A percentile compares a stretch with the other conserved stretches of the same genome.
Evolutionary conservation across 805 yeast species (phyloP).

Genomic region (Lachancea thermotolerans): DNA sequence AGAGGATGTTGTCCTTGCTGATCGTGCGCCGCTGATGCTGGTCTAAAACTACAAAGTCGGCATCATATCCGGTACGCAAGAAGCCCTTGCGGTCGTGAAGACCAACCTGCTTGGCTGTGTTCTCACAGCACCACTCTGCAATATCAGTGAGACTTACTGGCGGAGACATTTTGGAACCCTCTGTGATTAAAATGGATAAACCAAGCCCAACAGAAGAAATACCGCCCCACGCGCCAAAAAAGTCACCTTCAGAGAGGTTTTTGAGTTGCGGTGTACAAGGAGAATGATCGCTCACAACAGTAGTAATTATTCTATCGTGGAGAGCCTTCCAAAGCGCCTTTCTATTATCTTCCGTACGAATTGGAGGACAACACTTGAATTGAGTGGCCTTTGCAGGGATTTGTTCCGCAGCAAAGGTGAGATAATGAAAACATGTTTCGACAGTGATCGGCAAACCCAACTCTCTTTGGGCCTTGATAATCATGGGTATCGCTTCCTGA

Average conservation of each 20-base stretch:
- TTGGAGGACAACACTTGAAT: conserved; percentile 94
- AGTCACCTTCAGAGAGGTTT: conserved; percentile 76
- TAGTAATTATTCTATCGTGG: conserved; percentile 53
- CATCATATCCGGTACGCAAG: conserved; percentile 71
- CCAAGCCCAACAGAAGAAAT: conserved; percentile 91
- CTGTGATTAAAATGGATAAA: conserved; percentile 72
- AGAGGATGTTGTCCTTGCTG: conserved; percentile 50
- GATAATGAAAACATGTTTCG: conserved; percentile 92
- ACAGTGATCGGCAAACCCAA: conserved; percentile 61
- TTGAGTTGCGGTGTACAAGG: conserved; percentile 93
- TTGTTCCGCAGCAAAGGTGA: conserved; percentile 68
- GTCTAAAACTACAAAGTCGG: conserved; percentile 82
- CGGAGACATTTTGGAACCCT: conserved; percentile 46
- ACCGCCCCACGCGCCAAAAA: conserved; percentile 95
- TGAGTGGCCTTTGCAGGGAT: conserved; percentile 75
- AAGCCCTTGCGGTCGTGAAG: conserved; percentile 64
- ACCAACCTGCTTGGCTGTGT: conserved; percentile 85
- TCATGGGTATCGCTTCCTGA: conserved; percentile 69
- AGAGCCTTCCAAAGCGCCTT: conserved; percentile 73
- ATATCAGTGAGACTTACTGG: conserved; percentile 55
- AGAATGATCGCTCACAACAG: conserved; percentile 92
- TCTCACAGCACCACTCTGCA: conserved; percentile 70
- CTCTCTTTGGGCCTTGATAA: conserved; percentile 53
- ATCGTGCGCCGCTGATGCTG: conserved; percentile 46
- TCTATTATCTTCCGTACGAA: conserved; percentile 68